phyloP scores from a whole-genome alignment of 305 asterid genomes.

The Ilex paraguariensis region DNA sequence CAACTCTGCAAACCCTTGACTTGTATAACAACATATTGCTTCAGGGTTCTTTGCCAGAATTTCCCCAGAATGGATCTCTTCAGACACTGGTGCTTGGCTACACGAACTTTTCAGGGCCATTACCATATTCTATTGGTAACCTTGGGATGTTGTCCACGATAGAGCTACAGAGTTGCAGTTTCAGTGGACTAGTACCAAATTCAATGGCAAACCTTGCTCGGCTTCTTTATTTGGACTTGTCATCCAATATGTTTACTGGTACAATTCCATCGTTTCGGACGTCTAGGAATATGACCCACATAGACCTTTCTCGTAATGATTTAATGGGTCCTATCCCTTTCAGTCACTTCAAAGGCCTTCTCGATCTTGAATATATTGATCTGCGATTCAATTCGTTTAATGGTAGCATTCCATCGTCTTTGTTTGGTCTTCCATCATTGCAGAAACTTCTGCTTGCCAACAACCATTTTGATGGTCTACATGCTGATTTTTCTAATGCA shows the following conservation, averaged over 20 bases:
- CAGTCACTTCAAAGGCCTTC: constrained; percentile 47
- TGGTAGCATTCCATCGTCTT: constrained; percentile 43
- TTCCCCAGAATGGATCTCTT: constrained; percentile 11
- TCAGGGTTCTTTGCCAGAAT: constrained; percentile 9
- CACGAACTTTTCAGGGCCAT: constrained; percentile 3
- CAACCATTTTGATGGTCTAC: constrained; percentile 46
- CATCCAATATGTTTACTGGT: constrained; percentile 10
- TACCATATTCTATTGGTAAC: constrained; percentile 9
- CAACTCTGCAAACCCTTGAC: constrained; percentile 1
- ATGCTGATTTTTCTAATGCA: constrained; percentile 16
- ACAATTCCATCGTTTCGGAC: constrained; percentile 6
- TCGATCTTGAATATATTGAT: constrained; percentile 21
- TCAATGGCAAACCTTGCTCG: constrained; percentile 9
- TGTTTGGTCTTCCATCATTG: constrained; percentile 44
- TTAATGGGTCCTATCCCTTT: constrained; percentile 39
- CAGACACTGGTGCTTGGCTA: background rate
- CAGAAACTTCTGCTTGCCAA: constrained; percentile 37
- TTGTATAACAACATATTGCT: background rate
- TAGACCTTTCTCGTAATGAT: background rate
- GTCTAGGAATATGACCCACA: constrained; percentile 7
- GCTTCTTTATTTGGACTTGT: constrained; percentile 1
- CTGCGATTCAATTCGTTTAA: constrained; percentile 31
- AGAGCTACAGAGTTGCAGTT: background rate
- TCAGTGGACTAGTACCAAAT: constrained; percentile 7
- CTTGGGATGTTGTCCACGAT: background rate